phyloP scores from a whole-genome alignment of 179 eudicot species.

The Gypsophila paniculata region DNA sequence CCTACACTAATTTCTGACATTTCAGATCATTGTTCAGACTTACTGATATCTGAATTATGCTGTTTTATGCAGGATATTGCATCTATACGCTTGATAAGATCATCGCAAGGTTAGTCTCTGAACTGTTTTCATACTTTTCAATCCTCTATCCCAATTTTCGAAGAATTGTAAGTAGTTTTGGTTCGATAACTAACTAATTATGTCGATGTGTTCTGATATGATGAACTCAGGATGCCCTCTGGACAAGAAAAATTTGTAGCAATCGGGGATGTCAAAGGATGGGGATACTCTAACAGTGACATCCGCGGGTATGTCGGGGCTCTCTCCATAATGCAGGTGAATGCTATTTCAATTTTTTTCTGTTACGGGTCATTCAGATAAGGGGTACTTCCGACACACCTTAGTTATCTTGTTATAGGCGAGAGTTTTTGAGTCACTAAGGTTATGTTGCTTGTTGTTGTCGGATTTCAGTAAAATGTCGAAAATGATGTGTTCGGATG shows the following conservation, averaged over 20 bases:
- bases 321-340: conserved; percentile 61
- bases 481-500: background rate
- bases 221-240: conserved; percentile 41
- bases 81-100: conserved; percentile 64
- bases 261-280: conserved; percentile 63
- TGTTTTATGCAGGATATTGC: conserved; percentile 44
- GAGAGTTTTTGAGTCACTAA: background rate
- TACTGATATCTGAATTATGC: background rate
- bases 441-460: too few relatives aligned
- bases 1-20: background rate
- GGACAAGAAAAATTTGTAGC: conserved; percentile 62
- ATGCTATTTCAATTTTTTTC: background rate
- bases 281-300: conserved; percentile 66
- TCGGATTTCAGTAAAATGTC: too few relatives aligned
- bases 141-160: background rate
- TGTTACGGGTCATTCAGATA: background rate
- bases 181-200: background rate
- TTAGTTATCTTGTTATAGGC: too few relatives aligned
- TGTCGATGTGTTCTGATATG: background rate
- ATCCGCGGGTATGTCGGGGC: conserved; percentile 58
- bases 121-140: background rate
- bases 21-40: background rate
- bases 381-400: background rate
- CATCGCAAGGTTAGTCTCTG: conserved; percentile 42
- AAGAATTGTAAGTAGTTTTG: background rate